Evolutionary conservation across 2,329 filamentous ascomycete species (phyloP), one percentile per base, ranked within the genome.

Genomic region (Hypoxylon sp.): DNA sequence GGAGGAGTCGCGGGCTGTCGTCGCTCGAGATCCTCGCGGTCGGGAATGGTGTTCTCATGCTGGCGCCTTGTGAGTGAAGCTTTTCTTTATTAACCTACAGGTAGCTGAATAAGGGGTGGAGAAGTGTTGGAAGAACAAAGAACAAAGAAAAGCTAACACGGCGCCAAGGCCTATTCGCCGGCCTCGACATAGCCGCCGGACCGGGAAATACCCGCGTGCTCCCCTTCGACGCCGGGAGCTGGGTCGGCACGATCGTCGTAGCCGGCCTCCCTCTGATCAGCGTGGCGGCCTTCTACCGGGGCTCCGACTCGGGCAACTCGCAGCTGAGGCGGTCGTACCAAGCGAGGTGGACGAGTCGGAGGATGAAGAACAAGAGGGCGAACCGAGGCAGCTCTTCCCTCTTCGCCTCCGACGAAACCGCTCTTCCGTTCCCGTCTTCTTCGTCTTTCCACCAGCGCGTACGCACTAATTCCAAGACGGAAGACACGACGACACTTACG

Each of bases 11-110:
- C 22, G 75, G 79, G 0, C 71, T 87, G 38, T 83, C 76, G 0
- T 80, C 84, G 4, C 83, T 87, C 78, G 85, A 88, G 68, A 80
- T 85, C 6, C 77, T 87, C 22, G 79, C 86, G 52, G 83, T 86
- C 70, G 84, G 84, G 50, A 87, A 87, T 36, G 85, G 84, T 9
- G 67, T 86, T 1, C 76, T 88, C 56, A 87, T 87, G 85, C 68
- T 86, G 14, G 73, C 86, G 8, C 85, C 85, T n/a, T 82, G 85
- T 86, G 74, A 48, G 79, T 74, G 14, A 33, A 11, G 8, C n/a
- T 18, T 4, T 6, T 14, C 3, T 6, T n/a, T 30, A 11, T n/a
- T 20, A 42, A 9, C 3, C 18, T 12, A 38, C 36, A 32, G 22
- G 11, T 28, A 11, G 9, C 3, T 7, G 5, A 16, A 36, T 6